Conservation (phyloP, 2,329 filamentous ascomycete species). For the Fusarium nisikadoi region DNA sequence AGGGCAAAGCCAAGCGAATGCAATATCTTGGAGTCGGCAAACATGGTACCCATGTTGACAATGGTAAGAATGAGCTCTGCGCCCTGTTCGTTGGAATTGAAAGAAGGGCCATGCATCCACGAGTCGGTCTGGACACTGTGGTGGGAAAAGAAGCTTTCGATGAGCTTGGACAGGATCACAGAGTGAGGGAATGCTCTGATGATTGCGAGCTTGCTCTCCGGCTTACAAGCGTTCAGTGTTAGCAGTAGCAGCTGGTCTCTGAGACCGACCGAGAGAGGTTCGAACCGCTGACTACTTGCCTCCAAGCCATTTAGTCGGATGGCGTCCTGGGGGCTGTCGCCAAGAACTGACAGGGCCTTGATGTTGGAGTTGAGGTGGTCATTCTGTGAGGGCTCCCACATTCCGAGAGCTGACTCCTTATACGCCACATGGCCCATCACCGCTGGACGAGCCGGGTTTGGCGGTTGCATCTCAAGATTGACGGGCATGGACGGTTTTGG, state of each 20-base stretch:
- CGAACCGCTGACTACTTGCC: not conserved
- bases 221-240: not conserved
- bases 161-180: not conserved
- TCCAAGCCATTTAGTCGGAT: not conserved
- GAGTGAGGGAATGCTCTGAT: not conserved
- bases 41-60: not conserved
- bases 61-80: not conserved
- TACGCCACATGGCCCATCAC: not conserved
- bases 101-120: not conserved
- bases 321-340: not conserved
- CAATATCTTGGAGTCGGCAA: not conserved
- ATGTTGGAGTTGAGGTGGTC: not conserved
- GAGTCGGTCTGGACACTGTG: not conserved
- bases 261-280: not conserved
- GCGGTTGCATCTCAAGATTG: not conserved
- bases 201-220: not conserved
- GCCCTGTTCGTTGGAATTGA: not conserved
- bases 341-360: not conserved
- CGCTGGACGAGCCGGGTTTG: not conserved
- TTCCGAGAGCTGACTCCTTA: not conserved
- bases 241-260: not conserved
- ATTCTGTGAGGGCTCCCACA: not conserved
- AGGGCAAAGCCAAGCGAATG: not conserved
- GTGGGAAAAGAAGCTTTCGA: conserved; percentile 1
- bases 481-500: not conserved